These are phyloP conservation scores for Platanthera zijinensis DNA, from an alignment of 106 monocot genomes.

Conservation along the genomic window DNA sequence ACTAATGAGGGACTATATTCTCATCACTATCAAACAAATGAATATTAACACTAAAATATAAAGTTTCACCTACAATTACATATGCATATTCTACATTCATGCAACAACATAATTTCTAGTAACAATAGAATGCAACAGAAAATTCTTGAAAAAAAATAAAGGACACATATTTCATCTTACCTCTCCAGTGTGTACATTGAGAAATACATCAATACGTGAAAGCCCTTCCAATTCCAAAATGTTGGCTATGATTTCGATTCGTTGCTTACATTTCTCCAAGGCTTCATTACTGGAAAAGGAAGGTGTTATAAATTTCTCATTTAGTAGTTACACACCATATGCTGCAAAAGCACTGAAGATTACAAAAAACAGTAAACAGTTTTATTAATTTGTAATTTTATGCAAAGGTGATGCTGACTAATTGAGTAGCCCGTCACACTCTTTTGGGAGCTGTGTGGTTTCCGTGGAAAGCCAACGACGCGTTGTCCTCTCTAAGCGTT, in stretches of 20 bases:
- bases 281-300: constrained; percentile 43
- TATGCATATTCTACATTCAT: too few species aligned
- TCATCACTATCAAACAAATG: too few species aligned
- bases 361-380: not conserved
- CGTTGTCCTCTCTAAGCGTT: too few species aligned
- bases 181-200: constrained; percentile 71
- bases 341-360: not conserved
- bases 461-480: too few species aligned
- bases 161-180: constrained; percentile 20
- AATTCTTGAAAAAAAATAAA: too few species aligned
- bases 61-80: too few species aligned
- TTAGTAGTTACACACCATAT: not conserved
- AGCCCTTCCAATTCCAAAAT: constrained; percentile 78
- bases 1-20: too few species aligned
- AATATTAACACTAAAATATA: too few species aligned
- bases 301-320: not conserved
- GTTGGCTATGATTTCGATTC: constrained; percentile 72
- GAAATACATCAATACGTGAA: constrained; percentile 87
- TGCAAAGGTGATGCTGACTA: not conserved
- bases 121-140: too few species aligned
- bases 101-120: too few species aligned
- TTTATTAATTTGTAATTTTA: not conserved
- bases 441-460: too few species aligned
- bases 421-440: not conserved
- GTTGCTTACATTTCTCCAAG: constrained; percentile 55